Percentiles rank a stretch among this genome's conserved stretches.
Conservation (phyloP, 2,329 filamentous ascomycete species). For the Pyrenochaeta sp. region DNA sequence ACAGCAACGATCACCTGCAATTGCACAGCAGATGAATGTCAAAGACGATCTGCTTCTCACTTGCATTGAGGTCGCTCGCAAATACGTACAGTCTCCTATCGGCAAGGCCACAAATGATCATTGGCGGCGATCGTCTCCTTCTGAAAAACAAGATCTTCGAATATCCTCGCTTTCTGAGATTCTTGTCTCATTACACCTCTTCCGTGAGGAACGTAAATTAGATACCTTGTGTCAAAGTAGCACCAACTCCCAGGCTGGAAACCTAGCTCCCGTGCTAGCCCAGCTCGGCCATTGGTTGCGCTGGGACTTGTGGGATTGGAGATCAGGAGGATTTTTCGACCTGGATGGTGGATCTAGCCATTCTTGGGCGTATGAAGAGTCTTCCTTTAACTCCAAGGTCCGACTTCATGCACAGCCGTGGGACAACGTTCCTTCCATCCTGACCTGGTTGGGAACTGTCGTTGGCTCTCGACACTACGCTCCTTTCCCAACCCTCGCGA, state of each 20-base stretch:
- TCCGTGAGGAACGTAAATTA: constrained; percentile 90
- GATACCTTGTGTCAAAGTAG: constrained; percentile 64
- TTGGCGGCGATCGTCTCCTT: constrained; percentile 62
- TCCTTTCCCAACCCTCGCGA: constrained; percentile 48
- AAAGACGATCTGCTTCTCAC: constrained; percentile 35
- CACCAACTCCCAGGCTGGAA: constrained; percentile 54
- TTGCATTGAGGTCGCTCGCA: constrained; percentile 44
- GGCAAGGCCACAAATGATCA: constrained; percentile 54
- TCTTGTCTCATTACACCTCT: constrained; percentile 77
- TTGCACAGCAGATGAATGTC: constrained; percentile 34
- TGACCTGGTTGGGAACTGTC: constrained; percentile 56
- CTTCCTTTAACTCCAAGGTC: constrained; percentile 40
- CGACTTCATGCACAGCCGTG: constrained; percentile 43
- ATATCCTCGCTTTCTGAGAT: constrained; percentile 70
- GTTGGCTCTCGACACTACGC: constrained; percentile 37
- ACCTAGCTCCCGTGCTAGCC: constrained; percentile 75
- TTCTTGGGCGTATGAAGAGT: constrained; percentile 64
- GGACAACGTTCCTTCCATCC: constrained; percentile 64
- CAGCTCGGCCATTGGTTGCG: constrained; percentile 85
- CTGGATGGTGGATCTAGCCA: constrained; percentile 65
- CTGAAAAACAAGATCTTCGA: constrained; percentile 44
- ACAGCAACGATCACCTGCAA: constrained; percentile 17
- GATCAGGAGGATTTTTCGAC: constrained; percentile 62
- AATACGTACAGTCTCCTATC: constrained; percentile 43
- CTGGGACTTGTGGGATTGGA: constrained; percentile 70